Conservation (phyloP, 2,329 filamentous ascomycete genomes). For the Celoporthe dispersa region DNA sequence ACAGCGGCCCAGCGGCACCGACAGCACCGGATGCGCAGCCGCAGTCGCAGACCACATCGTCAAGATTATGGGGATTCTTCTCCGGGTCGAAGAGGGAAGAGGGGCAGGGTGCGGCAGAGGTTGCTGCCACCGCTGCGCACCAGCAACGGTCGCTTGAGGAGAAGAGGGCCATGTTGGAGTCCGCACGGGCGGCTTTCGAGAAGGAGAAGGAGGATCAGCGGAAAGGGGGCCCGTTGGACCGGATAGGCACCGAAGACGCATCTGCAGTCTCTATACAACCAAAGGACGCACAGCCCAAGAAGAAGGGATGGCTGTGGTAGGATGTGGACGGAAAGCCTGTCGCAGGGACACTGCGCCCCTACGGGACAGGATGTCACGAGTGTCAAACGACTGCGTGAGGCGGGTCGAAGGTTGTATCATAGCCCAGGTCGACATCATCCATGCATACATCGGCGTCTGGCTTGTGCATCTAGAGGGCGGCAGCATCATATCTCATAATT, state of each 20-base stretch:
- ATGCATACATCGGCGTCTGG: conserved; percentile 28
- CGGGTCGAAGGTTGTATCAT: conserved; percentile 20
- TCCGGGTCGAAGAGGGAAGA: conserved; percentile 29
- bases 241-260: conserved; percentile 47
- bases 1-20: conserved; percentile 33
- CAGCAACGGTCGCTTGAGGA: conserved; percentile 40
- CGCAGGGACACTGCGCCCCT: neutral
- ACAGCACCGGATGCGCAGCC: conserved; percentile 35
- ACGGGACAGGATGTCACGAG: neutral
- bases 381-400: neutral
- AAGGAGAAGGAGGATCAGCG: conserved; percentile 56
- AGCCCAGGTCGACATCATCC: conserved; percentile 20
- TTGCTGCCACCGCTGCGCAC: conserved; percentile 36
- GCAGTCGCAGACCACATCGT: conserved; percentile 33
- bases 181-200: conserved; percentile 51
- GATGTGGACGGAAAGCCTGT: neutral
- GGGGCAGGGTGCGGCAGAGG: neutral
- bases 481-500: conserved; percentile 23
- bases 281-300: conserved; percentile 37
- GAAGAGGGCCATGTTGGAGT: conserved; percentile 40
- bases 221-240: conserved; percentile 55
- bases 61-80: conserved; percentile 37
- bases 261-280: conserved; percentile 32
- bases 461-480: conserved; percentile 32
- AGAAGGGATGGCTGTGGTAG: conserved; percentile 55